These are phyloP conservation scores for Xylariales sp. DNA, from an alignment of 2,329 filamentous ascomycete species.

Conservation along the genomic window DNA sequence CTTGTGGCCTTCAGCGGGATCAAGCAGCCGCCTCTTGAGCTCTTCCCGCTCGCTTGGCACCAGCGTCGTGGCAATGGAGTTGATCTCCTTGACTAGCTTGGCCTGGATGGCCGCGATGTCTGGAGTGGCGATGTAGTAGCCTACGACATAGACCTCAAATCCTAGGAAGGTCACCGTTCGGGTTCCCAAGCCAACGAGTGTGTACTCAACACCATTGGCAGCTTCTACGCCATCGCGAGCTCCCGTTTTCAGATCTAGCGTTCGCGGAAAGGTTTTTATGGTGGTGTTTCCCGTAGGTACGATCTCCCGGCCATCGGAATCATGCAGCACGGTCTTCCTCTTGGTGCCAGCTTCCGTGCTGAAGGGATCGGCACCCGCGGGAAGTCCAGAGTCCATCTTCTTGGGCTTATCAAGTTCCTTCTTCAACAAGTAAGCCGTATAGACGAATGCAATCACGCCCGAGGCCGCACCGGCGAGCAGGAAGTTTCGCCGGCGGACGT, in stretches of 20 bases:
- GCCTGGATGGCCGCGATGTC: conserved; percentile 80
- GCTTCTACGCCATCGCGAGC: conserved; percentile 18
- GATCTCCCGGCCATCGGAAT: conserved; percentile 67
- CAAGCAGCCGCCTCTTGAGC: conserved; percentile 64
- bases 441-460: conserved; percentile 44
- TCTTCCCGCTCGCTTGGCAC: conserved; percentile 76
- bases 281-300: conserved; percentile 77
- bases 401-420: conserved; percentile 37
- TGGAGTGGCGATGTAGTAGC: conserved; percentile 80
- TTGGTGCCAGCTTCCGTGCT: conserved; percentile 43
- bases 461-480: conserved; percentile 45
- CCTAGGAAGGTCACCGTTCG: conserved; percentile 84
- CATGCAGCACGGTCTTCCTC: conserved; percentile 58
- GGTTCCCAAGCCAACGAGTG: conserved; percentile 81
- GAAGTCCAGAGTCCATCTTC: conserved; percentile 39
- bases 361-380: conserved; percentile 35
- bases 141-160: conserved; percentile 93
- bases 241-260: conserved; percentile 51
- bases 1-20: conserved; percentile 63
- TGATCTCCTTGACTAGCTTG: conserved; percentile 70
- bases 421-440: conserved; percentile 36
- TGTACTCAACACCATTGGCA: conserved; percentile 63
- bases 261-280: conserved; percentile 75
- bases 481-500: conserved; percentile 46
- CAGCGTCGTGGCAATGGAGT: conserved; percentile 74